Percentiles rank a stretch among this genome's conserved stretches.
phyloP scores from a whole-genome alignment of 306 rosid species.

The Sicyos edulis region DNA sequence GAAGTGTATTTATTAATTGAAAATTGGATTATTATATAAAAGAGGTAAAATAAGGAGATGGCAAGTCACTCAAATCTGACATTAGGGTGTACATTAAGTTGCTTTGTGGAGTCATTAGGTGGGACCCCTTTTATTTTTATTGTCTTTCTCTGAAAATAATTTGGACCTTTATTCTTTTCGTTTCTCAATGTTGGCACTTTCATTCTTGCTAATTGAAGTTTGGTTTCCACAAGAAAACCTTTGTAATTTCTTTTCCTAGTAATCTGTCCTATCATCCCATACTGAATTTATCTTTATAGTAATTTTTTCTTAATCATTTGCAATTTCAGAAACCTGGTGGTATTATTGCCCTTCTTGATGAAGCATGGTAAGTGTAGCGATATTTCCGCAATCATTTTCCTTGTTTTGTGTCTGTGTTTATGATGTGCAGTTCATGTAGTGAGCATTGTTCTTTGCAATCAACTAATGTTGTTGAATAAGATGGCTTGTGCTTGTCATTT shows the following conservation, averaged over 20 bases:
- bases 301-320: slow-evolving; percentile 15
- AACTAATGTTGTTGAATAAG: slow-evolving; percentile 10
- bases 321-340: slow-evolving; percentile 99
- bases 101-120: not conserved
- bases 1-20: not conserved
- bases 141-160: no score
- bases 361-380: slow-evolving; percentile 74
- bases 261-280: not conserved
- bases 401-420: slow-evolving; percentile 8
- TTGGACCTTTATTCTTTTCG: no score
- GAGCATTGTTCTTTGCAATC: not conserved
- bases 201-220: not conserved
- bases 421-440: slow-evolving; percentile 7
- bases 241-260: not conserved
- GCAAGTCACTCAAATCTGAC: not conserved
- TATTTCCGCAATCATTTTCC: slow-evolving; percentile 2
- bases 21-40: not conserved
- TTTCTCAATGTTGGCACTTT: not conserved
- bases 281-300: slow-evolving; percentile 13
- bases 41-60: not conserved
- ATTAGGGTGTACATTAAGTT: not conserved
- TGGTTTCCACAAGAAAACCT: not conserved
- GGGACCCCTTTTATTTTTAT: not conserved
- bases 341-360: slow-evolving; percentile 94
- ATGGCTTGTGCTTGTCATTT: slow-evolving; percentile 26